Conservation (phyloP, 306 rosid species). For the Casuarina equisetifolia region DNA sequence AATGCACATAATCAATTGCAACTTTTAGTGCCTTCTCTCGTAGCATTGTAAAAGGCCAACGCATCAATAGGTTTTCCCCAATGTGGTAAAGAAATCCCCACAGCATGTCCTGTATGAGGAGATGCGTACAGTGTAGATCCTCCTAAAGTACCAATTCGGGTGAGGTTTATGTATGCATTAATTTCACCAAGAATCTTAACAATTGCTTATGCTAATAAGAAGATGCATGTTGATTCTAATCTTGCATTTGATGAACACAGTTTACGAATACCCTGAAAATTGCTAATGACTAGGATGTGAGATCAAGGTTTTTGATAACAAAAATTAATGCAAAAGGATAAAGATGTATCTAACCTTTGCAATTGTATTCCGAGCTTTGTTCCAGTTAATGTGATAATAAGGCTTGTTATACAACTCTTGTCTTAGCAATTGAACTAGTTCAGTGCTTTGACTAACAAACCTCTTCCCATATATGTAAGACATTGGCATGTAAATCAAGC, state of each 20-base stretch:
- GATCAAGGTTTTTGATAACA: neutral
- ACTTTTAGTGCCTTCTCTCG: slow-evolving; percentile 52
- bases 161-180: neutral
- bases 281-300: neutral
- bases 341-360: slow-evolving; percentile 40
- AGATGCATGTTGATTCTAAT: no score
- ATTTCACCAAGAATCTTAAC: no score
- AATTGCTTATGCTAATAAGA: no score
- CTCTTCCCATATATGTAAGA: slow-evolving; percentile 74
- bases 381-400: slow-evolving; percentile 49
- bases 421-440: slow-evolving; percentile 37
- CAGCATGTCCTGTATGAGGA: slow-evolving; percentile 55
- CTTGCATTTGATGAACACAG: no score
- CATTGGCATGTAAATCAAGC: slow-evolving; percentile 74
- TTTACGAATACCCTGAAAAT: neutral
- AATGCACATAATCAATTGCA: slow-evolving; percentile 50
- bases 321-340: neutral
- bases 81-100: slow-evolving; percentile 66
- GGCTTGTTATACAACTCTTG: slow-evolving; percentile 47
- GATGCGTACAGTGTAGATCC: slow-evolving; percentile 68
- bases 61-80: slow-evolving; percentile 46
- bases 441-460: slow-evolving; percentile 58
- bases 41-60: slow-evolving; percentile 59
- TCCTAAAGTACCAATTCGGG: slow-evolving; percentile 39
- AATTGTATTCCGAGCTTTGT: slow-evolving; percentile 37